Conservation (phyloP, 345 rosid species). For the Eucalyptus cloeziana region DNA sequence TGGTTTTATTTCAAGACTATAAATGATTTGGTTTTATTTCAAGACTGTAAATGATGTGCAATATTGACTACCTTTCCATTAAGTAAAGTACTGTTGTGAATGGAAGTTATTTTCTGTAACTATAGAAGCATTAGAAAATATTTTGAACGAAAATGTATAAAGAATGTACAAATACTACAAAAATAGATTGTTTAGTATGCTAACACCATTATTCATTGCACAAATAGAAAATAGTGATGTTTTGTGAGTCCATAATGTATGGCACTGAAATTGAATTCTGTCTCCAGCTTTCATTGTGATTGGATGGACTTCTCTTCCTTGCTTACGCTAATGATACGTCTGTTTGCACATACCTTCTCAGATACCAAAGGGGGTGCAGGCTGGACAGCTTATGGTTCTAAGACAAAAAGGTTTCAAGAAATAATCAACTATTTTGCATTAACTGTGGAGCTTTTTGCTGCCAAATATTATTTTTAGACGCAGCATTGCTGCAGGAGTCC, state of each 20-base stretch:
- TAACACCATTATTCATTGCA: neutral
- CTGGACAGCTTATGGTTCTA: slow-evolving; percentile 48
- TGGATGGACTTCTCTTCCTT: neutral
- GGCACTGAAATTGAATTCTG: neutral
- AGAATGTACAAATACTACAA: neutral
- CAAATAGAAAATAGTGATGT: neutral
- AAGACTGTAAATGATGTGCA: neutral
- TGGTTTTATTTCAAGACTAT: neutral
- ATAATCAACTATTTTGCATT: neutral
- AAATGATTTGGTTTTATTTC: neutral
- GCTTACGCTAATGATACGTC: neutral
- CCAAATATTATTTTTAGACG: neutral
- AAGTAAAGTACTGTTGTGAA: neutral
- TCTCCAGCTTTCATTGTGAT: neutral
- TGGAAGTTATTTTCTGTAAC: neutral
- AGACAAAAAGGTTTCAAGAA: slow-evolving; percentile 56
- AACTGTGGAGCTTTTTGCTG: neutral
- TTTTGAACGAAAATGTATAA: neutral
- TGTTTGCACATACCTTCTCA: slow-evolving; percentile 12
- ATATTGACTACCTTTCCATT: neutral
- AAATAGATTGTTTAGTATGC: neutral
- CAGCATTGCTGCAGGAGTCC: slow-evolving; percentile 49
- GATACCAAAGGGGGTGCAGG: slow-evolving; percentile 86
- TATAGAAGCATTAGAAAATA: neutral
- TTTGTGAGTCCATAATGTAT: neutral